Base-by-base conservation (phyloP, 305 asterid species). In the Solanum hybrid region DNA sequence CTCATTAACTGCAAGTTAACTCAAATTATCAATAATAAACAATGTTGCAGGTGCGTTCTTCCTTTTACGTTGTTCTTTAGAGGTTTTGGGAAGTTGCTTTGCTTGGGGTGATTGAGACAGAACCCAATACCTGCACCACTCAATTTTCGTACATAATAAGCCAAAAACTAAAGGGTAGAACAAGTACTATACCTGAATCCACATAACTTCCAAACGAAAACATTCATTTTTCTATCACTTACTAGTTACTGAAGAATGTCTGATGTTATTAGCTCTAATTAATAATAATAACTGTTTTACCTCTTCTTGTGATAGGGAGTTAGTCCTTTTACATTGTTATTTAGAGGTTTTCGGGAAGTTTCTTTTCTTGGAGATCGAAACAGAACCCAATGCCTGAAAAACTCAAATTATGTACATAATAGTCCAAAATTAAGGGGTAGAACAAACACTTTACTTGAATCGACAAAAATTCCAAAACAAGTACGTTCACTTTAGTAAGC, bases 11-110 rank as follows among this genome's bases (percentile, higher is more conserved):
- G 4, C 41, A 15, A 33, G 80, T 10, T 27, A 87, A 41, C 68
- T 38, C 75, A 57, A 17, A 57, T 57, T 57, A 0, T 57, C 24
- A 57, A 57, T 57, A 17, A 57, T 57, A 57, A 57, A 17, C 70
- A 57, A 57, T 17, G 70, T 57, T 0, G 10, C 24, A 17, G 4
- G 51, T 32, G 72, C 61, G 27, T 26, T 32, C 89, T 87, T 91
- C 90, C 90, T 79, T 87, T 83, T 76, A 83, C 80, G 75, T 89
- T 89, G 82, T 76, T 61, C 73, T 41, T 90, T 88, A 86, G 91
- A 91, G 5, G 89, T 87, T 87, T 89, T 88, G 14, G 17, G 36
- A 34, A 33, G 82, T 77, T 70, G 22, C 26, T 76, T 72, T 85
- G 45, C 83, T 91, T 51, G 68, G 79, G 87, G 89, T 34, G 32